These are phyloP conservation scores for Paecilomyces fulvus DNA, from an alignment of 2,329 filamentous ascomycete species.

Conservation along the genomic window DNA sequence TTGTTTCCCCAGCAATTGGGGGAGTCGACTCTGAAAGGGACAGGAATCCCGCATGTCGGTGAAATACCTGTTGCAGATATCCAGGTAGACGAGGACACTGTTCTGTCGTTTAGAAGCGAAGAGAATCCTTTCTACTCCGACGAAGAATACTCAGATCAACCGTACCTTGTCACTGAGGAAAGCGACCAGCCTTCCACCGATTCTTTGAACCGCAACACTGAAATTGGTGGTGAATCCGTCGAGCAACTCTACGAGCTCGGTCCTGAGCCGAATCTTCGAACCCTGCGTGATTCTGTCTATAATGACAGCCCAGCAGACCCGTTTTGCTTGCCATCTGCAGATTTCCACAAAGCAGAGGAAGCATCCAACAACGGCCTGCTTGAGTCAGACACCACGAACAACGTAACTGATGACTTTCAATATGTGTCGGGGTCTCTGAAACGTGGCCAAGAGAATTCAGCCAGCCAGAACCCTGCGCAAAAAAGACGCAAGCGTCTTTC, in stretches of 20 bases:
- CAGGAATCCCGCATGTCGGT: conserved; percentile 5
- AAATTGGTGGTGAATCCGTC: conserved; percentile 5
- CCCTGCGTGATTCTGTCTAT: background rate
- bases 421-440: background rate
- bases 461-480: background rate
- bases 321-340: background rate
- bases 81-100: conserved; percentile 57
- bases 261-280: background rate
- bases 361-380: background rate
- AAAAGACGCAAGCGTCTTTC: background rate
- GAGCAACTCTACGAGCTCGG: background rate
- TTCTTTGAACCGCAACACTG: conserved; percentile 7
- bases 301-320: background rate
- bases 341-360: background rate
- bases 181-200: conserved; percentile 8
- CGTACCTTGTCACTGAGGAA: conserved; percentile 9
- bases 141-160: conserved; percentile 29
- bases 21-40: conserved; percentile 13
- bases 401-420: background rate
- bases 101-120: conserved; percentile 40
- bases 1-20: conserved; percentile 63
- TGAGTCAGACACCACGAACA: background rate
- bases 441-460: background rate
- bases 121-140: conserved; percentile 34
- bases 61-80: conserved; percentile 23